Conservation (phyloP, 148 eudicot genomes). For the Rhododendron williamsianum region DNA sequence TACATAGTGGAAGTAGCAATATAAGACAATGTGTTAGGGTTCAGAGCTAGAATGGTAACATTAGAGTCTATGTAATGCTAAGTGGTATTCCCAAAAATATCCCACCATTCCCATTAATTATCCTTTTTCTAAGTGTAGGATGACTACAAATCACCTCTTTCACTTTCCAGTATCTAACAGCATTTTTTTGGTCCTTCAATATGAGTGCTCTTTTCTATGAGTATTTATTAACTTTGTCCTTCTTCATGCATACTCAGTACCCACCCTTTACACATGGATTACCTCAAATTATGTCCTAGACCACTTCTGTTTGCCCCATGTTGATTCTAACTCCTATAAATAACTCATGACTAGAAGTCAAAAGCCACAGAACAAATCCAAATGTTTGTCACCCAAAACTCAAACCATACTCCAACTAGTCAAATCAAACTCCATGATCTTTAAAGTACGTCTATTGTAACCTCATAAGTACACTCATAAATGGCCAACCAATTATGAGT, state of each 20-base stretch:
- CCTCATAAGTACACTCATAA: neutral
- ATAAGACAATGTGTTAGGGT: neutral
- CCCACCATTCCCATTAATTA: neutral
- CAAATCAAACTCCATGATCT: neutral
- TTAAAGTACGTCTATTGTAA: neutral
- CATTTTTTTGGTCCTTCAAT: neutral
- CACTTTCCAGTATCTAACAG: neutral
- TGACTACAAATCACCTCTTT: neutral
- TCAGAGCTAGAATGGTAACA: neutral
- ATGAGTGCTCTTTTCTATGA: neutral
- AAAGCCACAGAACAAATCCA: neutral
- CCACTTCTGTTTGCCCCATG: neutral
- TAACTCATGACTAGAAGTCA: neutral
- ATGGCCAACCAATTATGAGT: neutral
- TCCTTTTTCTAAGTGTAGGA: neutral
- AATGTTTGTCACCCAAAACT: too few species aligned
- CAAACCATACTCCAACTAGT: neutral
- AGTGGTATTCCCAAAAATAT: neutral
- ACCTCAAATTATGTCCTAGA: too few species aligned
- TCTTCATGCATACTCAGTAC: neutral
- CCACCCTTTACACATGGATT: neutral
- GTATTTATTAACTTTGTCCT: neutral
- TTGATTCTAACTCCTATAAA: neutral
- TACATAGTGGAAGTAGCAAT: neutral
- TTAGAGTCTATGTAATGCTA: neutral